Evolutionary conservation across 495 filamentous ascomycete genomes (phyloP), one percentile per base, ranked within the genome.

Genomic region (Staphylotrichum longicolle): DNA sequence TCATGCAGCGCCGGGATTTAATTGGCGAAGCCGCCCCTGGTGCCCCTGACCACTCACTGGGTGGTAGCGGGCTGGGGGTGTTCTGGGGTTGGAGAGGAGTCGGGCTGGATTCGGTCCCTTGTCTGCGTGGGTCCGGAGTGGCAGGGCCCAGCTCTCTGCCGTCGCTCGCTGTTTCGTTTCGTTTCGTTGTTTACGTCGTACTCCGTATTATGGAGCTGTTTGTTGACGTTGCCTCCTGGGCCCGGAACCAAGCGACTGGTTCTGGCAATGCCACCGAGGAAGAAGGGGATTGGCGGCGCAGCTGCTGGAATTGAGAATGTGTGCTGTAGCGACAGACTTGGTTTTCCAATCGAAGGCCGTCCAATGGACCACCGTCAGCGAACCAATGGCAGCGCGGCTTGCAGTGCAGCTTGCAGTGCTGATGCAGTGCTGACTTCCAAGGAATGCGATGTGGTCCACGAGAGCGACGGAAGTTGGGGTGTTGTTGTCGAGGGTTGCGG

Each of bases 21-120:
- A 73, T 71, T 73, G 66, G 70, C 56, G 65, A 66, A 51, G 42
- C 1, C 7, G 57, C 63, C 41, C 63, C 63, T 57, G 68, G 37
- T 12, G 57, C 63, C 41, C 63, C 63, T 57, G 67, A 69, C 64
- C 67, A 62, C 64, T 50, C 37, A 45, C 63, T 54, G 37, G 20
- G 51, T 1, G 20, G 20, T 27, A 27, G 20, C 20, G 20, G 20
- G 20, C 65, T 57, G 61, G 62, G 64, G 62, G 51, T 33, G 14
- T 37, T 56, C 49, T 49, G 56, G 51, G 53, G 65, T 27, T 27
- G 58, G 15, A 20, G 14, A 30, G 45, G 42, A 50, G 41, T 37
- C 44, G 39, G 41, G 54, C 34, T 58, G 52, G 49, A 15, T 54
- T 12, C 14, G 49, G 27, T 50, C 52, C 59, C 52, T 35, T 32